These are phyloP conservation scores for Cynara cardunculus DNA, from an alignment of 129 eudicot genomes.

Conservation along the genomic window DNA sequence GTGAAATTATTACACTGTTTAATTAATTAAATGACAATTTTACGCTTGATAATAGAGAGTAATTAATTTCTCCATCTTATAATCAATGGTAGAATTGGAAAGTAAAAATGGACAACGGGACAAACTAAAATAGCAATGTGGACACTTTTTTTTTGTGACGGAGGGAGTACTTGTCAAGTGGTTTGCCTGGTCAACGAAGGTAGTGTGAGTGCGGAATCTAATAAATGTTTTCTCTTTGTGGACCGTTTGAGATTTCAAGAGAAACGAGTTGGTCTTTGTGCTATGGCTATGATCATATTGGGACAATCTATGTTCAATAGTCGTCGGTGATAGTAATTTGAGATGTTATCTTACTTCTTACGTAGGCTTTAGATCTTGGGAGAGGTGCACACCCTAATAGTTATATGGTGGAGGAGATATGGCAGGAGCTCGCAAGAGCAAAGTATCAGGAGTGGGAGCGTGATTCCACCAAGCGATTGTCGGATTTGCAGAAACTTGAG, in stretches of 20 bases:
- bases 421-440: conserved; percentile 92
- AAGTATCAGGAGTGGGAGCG: conserved; percentile 74
- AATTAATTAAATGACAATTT: not conserved
- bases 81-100: not conserved
- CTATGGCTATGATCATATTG: not conserved
- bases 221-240: not conserved
- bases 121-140: too few relatives aligned
- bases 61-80: not conserved
- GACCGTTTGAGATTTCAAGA: not conserved
- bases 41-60: not conserved
- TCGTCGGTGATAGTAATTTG: not conserved
- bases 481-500: conserved; percentile 66
- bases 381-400: conserved; percentile 75
- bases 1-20: not conserved
- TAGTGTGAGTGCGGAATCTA: not conserved
- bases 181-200: not conserved
- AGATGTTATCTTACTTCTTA: not conserved
- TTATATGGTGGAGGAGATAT: conserved; percentile 88
- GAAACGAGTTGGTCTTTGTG: not conserved
- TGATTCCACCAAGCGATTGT: conserved; percentile 58
- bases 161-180: not conserved
- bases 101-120: too few relatives aligned
- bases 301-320: not conserved
- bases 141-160: too few relatives aligned
- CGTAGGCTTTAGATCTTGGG: conserved; percentile 89